Evolutionary conservation across 2,329 filamentous ascomycete species (phyloP), one percentile per base, ranked within the genome.

Genomic region (Lecanoromycetidae sp.): DNA sequence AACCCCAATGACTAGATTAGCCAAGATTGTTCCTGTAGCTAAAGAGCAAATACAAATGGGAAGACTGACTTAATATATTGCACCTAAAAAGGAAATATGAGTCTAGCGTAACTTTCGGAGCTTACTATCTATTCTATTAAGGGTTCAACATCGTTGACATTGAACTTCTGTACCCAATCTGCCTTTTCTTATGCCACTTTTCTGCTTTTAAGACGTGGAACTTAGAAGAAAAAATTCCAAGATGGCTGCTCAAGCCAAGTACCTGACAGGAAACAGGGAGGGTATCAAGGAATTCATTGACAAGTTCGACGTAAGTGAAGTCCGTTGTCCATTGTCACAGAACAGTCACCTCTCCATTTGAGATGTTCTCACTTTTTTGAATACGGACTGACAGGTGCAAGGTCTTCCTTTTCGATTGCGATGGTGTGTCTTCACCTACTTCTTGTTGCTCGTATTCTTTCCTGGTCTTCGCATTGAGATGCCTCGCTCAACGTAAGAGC

Each of bases 321-420:
- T n/a, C n/a, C n/a, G n/a, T n/a, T n/a, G n/a, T n/a, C n/a, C n/a
- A n/a, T n/a, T n/a, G n/a, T n/a, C n/a, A n/a, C n/a, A n/a, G n/a
- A n/a, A n/a, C n/a, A n/a, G n/a, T n/a, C n/a, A n/a, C n/a, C n/a
- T n/a, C n/a, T n/a, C n/a, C n/a, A n/a, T n/a, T n/a, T n/a, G n/a
- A n/a, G n/a, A n/a, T n/a, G n/a, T n/a, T n/a, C n/a, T n/a, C n/a
- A n/a, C n/a, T n/a, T n/a, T n/a, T n/a, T n/a, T n/a, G n/a, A n/a
- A n/a, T n/a, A n/a, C n/a, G n/a, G n/a, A 17, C 42, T 32, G 19
- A 44, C 15, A 27, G 15, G 39, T 45, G 44, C 52, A 50, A 94
- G 87, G 80, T 85, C 29, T 96, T 98, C 61, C 72, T 98, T 10
- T 86, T 98, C 60, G 91, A 98, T 63, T 98, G 91, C 68, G 91